phyloP scores from a whole-genome alignment of 2,329 filamentous ascomycete genomes.

The Aspergillus melleus region DNA sequence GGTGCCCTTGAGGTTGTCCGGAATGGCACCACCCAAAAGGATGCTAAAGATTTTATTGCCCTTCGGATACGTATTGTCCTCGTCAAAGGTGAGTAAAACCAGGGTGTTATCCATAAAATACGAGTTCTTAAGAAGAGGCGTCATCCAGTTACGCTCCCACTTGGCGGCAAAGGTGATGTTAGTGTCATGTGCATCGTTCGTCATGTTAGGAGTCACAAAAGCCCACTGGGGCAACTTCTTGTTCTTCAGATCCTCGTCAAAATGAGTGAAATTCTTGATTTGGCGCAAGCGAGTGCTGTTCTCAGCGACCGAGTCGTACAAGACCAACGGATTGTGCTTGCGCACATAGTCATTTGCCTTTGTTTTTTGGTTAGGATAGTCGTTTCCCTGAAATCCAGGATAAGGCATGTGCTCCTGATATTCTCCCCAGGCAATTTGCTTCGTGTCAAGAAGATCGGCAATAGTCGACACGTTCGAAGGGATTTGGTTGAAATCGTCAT shows the following conservation, averaged over 20 bases:
- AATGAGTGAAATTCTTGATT: conserved; percentile 73
- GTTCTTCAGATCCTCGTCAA: conserved; percentile 65
- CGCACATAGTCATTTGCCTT: conserved; percentile 75
- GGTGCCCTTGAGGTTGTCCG: conserved; percentile 63
- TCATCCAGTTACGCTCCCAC: conserved; percentile 69
- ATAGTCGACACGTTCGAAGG: conserved; percentile 66
- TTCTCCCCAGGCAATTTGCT: conserved; percentile 65
- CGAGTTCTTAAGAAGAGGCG: conserved; percentile 66
- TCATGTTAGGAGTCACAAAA: conserved; percentile 53
- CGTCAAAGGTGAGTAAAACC: conserved; percentile 76
- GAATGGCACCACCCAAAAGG: conserved; percentile 73
- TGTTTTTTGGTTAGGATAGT: conserved; percentile 58
- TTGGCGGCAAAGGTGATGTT: conserved; percentile 66
- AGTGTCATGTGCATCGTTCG: conserved; percentile 73
- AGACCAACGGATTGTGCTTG: conserved; percentile 71
- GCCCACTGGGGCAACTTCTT: conserved; percentile 69
- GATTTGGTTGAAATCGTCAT: conserved; percentile 63
- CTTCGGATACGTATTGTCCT: conserved; percentile 67
- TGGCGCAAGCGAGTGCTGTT: conserved; percentile 61
- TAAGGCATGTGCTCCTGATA: conserved; percentile 81
- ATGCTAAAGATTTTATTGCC: conserved; percentile 71
- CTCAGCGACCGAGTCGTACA: conserved; percentile 65
- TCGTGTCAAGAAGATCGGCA: conserved; percentile 66
- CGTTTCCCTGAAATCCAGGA: conserved; percentile 67
- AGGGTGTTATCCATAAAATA: conserved; percentile 76